A percentile compares a stretch with the other conserved stretches of the same genome.
Evolutionary conservation across 2,329 filamentous ascomycete genomes (phyloP).

Genomic region (Ophiocordyceps camponoti-saundersi): DNA sequence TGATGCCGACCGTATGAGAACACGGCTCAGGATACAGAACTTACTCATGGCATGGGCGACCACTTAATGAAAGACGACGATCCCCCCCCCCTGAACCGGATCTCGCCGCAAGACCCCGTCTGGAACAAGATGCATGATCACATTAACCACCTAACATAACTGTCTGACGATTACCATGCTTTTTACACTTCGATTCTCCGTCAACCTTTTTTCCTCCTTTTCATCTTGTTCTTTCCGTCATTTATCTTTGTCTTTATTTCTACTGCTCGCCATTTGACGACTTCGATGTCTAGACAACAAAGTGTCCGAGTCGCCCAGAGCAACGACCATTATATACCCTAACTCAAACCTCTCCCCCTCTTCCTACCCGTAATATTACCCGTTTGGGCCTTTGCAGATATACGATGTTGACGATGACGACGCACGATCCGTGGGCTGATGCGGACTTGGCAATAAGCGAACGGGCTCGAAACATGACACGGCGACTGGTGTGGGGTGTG

Average conservation of each 20-base stretch:
- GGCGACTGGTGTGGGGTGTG: background rate
- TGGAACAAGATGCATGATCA: slow-evolving; percentile 15
- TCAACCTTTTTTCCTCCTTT: background rate
- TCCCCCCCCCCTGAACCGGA: slow-evolving; percentile 8
- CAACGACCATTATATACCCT: slow-evolving; percentile 17
- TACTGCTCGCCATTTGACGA: slow-evolving; percentile 14
- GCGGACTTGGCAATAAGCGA: background rate
- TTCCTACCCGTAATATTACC: slow-evolving; percentile 14
- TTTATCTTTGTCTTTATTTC: background rate
- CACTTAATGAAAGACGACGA: slow-evolving; percentile 19
- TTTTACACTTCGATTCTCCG: slow-evolving; percentile 12
- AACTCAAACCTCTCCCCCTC: background rate
- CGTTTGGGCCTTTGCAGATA: slow-evolving; percentile 15
- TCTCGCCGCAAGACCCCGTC: background rate
- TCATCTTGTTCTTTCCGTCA: background rate
- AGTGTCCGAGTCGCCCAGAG: too few relatives aligned
- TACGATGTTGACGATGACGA: slow-evolving; percentile 16
- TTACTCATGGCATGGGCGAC: slow-evolving; percentile 23
- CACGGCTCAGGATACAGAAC: slow-evolving; percentile 22
- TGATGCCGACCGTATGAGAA: slow-evolving; percentile 20
- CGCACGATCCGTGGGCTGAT: background rate
- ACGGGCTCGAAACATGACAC: background rate
- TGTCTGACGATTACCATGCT: slow-evolving; percentile 26
- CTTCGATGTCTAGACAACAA: slow-evolving; percentile 27
- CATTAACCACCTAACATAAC: slow-evolving; percentile 1